A percentile compares a stretch with the other conserved stretches of the same genome.
These are phyloP conservation scores for Botrytis galanthina DNA, from an alignment of 2,329 filamentous ascomycete genomes.

Conservation along the genomic window DNA sequence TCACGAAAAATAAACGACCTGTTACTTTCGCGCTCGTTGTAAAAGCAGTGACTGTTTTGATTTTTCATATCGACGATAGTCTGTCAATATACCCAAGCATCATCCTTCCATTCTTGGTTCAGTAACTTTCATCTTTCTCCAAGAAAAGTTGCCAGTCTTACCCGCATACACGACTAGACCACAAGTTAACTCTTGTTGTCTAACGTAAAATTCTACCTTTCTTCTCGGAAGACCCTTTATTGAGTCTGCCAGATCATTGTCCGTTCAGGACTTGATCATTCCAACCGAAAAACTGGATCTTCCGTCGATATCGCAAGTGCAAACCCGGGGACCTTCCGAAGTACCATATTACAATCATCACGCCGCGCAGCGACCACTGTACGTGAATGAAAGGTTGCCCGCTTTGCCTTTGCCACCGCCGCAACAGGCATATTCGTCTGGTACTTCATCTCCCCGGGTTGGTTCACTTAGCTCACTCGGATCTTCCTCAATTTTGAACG, in stretches of 20 bases:
- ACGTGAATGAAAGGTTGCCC: conserved; percentile 71
- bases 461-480: conserved; percentile 66
- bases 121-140: conserved; percentile 12
- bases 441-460: conserved; percentile 71
- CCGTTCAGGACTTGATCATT: conserved; percentile 35
- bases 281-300: conserved; percentile 91
- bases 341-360: conserved; percentile 67
- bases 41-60: conserved; percentile 26
- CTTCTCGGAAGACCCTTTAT: conserved; percentile 27
- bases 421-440: conserved; percentile 62
- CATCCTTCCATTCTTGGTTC: conserved; percentile 14
- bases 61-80: conserved; percentile 16
- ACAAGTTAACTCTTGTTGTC: conserved; percentile 21
- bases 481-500: conserved; percentile 50
- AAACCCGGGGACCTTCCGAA: conserved; percentile 74
- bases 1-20: conserved; percentile 35
- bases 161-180: conserved; percentile 9
- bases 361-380: conserved; percentile 61
- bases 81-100: conserved; percentile 25
- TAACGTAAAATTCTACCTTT: conserved; percentile 8
- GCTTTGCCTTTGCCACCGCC: conserved; percentile 67
- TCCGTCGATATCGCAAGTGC: conserved; percentile 79
- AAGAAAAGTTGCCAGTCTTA: background rate
- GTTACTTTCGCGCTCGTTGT: conserved; percentile 30
- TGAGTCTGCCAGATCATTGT: conserved; percentile 34